Percentiles rank a stretch among this genome's conserved stretches.
phyloP scores from a whole-genome alignment of 352 stramenopile genomes.

The Peronosclerospora sorghi region DNA sequence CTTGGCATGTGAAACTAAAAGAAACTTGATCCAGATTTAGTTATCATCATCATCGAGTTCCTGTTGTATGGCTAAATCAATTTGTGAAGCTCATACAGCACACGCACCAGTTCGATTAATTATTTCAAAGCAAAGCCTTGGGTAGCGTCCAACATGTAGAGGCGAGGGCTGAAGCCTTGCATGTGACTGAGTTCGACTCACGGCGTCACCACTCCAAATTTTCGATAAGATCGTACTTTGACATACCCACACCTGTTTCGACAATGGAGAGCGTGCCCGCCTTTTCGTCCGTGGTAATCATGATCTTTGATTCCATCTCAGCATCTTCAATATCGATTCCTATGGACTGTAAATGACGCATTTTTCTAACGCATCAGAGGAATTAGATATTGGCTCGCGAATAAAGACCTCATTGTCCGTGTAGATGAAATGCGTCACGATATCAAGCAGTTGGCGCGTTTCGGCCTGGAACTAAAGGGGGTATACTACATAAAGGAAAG shows the following conservation, averaged over 20 bases:
- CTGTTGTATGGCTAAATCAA: too few relatives aligned
- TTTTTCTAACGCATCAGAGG: conserved; percentile 98
- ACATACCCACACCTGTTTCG: conserved; percentile 98
- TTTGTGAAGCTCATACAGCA: too few relatives aligned
- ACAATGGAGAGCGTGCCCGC: conserved; percentile 92
- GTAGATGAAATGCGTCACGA: conserved; percentile 99
- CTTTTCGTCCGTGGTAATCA: conserved; percentile 93
- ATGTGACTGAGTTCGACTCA: too few relatives aligned
- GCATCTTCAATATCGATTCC: conserved; percentile 56
- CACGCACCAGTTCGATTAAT: too few relatives aligned
- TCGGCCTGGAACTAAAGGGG: conserved; percentile 92
- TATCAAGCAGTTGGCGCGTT: conserved; percentile 26
- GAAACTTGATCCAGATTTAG: too few relatives aligned
- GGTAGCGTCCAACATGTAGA: too few relatives aligned
- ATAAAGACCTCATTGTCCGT: conserved; percentile 99
- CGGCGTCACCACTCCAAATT: conserved; percentile 90
- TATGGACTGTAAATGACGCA: conserved; percentile 88
- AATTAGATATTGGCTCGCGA: conserved; percentile 98
- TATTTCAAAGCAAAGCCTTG: too few relatives aligned
- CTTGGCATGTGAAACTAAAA: too few relatives aligned
- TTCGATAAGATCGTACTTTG: conserved; percentile 96
- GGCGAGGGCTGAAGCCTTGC: too few relatives aligned
- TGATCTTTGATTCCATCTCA: conserved; percentile 92
- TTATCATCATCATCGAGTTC: too few relatives aligned
- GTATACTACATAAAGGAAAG: conserved; percentile 3